phyloP scores from a whole-genome alignment of 2,329 filamentous ascomycete genomes.

The Monilinia fructicola region DNA sequence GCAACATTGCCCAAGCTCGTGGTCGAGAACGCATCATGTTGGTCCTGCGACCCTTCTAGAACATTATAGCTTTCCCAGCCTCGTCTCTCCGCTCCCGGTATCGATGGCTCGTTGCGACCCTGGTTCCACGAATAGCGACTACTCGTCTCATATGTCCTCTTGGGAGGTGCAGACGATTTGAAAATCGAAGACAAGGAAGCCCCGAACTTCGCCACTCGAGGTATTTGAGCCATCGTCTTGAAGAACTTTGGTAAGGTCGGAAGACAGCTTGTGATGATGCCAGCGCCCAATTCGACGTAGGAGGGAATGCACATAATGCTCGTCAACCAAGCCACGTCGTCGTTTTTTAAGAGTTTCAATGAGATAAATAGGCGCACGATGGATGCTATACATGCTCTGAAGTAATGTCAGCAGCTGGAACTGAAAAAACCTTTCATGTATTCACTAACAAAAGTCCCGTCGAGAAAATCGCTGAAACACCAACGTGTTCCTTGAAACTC shows the following conservation, averaged over 20 bases:
- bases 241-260: background rate
- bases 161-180: background rate
- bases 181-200: background rate
- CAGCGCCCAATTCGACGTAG: background rate
- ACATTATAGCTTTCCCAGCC: background rate
- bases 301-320: constrained; percentile 12
- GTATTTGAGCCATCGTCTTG: background rate
- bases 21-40: background rate
- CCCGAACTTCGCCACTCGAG: background rate
- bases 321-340: background rate
- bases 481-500: constrained; percentile 15
- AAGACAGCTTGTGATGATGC: constrained; percentile 10
- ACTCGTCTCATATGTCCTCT: background rate
- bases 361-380: constrained; percentile 3
- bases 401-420: background rate
- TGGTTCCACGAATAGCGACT: background rate
- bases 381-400: constrained; percentile 9
- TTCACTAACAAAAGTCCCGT: constrained; percentile 5
- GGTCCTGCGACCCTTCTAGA: background rate
- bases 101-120: background rate
- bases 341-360: background rate
- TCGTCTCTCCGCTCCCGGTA: background rate
- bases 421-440: background rate
- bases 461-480: constrained; percentile 6
- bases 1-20: background rate